A percentile compares a stretch with the other conserved stretches of the same genome.
phyloP scores from a whole-genome alignment of 257 asterid species.

The Galeopsis tetrahit region DNA sequence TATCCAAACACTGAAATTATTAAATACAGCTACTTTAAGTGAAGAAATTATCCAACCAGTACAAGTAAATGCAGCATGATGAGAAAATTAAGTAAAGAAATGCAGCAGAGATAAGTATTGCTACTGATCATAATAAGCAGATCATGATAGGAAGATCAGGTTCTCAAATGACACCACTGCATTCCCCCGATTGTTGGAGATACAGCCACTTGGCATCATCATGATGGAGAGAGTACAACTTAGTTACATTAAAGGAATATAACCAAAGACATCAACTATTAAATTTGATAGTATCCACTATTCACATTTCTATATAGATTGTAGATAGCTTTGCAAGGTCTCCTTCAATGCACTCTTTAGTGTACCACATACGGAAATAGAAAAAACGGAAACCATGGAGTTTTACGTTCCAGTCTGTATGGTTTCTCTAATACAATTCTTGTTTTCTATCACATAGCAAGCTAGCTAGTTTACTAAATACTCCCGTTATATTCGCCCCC shows the following conservation, averaged over 20 bases:
- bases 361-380: neutral
- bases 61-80: too few relatives aligned
- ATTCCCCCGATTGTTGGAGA: neutral
- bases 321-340: neutral
- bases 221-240: neutral
- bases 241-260: neutral
- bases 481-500: too few relatives aligned
- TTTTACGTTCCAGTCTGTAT: too few relatives aligned
- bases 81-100: neutral
- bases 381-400: too few relatives aligned
- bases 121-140: neutral
- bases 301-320: neutral
- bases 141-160: neutral
- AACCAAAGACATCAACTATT: neutral
- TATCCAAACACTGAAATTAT: neutral
- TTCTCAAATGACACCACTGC: neutral
- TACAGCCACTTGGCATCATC: neutral
- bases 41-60: too few relatives aligned
- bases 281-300: neutral
- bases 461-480: too few relatives aligned
- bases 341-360: neutral
- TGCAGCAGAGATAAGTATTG: neutral
- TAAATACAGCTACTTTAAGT: too few relatives aligned
- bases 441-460: too few relatives aligned
- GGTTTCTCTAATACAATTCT: too few relatives aligned